phyloP scores from a whole-genome alignment of 768 basidiomycete genomes.

The Lyophyllum decastes region DNA sequence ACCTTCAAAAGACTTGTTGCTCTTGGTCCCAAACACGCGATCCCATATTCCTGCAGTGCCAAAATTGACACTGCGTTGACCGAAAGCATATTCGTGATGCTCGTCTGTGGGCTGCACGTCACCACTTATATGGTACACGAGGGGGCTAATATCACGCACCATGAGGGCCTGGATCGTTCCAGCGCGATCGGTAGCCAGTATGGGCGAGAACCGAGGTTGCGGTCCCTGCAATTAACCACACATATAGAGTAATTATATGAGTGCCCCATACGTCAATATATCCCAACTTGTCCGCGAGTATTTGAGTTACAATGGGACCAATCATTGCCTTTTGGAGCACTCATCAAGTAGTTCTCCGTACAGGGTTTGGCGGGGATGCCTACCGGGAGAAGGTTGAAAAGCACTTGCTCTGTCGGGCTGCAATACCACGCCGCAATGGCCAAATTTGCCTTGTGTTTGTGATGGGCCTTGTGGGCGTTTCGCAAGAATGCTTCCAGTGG shows the following conservation, averaged over 20 bases:
- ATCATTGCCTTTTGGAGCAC: not conserved
- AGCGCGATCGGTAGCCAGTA: not conserved
- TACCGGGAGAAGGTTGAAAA: not conserved
- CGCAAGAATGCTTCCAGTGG: not conserved
- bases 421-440: not conserved
- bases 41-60: slow-evolving; percentile 1
- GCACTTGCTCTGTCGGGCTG: not conserved
- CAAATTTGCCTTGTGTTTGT: not conserved
- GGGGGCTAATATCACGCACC: too few species aligned
- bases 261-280: not conserved
- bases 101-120: not conserved
- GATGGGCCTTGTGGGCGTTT: not conserved
- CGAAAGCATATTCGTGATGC: slow-evolving; percentile 1
- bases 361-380: not conserved
- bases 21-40: not conserved
- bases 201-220: not conserved
- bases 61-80: not conserved
- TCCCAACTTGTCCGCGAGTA: not conserved
- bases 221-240: not conserved
- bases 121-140: too few species aligned
- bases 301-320: not conserved
- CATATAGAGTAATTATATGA: not conserved
- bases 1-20: not conserved
- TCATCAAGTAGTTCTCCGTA: not conserved
- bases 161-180: not conserved